Evolutionary conservation across 116 monocot species (phyloP), one percentile per base, ranked within the genome.

Genomic region (Trichopus zeylanicus): DNA sequence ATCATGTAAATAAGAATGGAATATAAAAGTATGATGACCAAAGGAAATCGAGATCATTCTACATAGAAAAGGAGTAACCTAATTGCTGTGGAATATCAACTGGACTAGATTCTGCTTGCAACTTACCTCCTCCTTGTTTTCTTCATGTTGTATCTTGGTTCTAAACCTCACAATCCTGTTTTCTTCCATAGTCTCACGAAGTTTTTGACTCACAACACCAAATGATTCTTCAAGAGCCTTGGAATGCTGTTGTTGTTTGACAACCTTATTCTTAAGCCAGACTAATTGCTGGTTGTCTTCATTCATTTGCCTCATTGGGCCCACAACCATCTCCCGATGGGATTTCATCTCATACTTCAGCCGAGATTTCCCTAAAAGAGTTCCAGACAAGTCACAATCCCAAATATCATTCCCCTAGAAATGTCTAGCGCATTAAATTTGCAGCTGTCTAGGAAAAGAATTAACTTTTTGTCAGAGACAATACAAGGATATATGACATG

Each of bases 331-430:
- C 61, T 87, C 92, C 56, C 81, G 78, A 29, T 87, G 81, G 46
- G 92, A 92, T 52, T 48, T 84, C 75, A 81, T 61, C 49, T 92
- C 92, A 74, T 73, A 92, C 64, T 81, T 92, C 61, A 84, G 35
- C 12, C 73, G 55, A 2, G 73, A 56, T 72, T 92, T 92, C 1
- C 76, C 91, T 86, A 64, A 42, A 55, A 22, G 8, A 2, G 2
- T 34, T 29, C 27, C 27, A 29, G n/a, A 56, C 16, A 26, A 56
- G 9, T n/a, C n/a, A 30, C 1, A 2, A 27, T 21, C 27, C n/a
- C n/a, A n/a, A n/a, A n/a, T 22, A 23, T 53, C n/a, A 53, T 53
- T 53, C 5, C 23, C 0, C 5, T 26, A n/a, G 23, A 23, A 52
- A 26, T 30, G 30, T 28, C 18, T n/a, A n/a, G n/a, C n/a, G n/a